Evolutionary conservation across 805 yeast species (phyloP), one percentile per base, ranked within the genome.

Genomic region (Starmera amethionina): DNA sequence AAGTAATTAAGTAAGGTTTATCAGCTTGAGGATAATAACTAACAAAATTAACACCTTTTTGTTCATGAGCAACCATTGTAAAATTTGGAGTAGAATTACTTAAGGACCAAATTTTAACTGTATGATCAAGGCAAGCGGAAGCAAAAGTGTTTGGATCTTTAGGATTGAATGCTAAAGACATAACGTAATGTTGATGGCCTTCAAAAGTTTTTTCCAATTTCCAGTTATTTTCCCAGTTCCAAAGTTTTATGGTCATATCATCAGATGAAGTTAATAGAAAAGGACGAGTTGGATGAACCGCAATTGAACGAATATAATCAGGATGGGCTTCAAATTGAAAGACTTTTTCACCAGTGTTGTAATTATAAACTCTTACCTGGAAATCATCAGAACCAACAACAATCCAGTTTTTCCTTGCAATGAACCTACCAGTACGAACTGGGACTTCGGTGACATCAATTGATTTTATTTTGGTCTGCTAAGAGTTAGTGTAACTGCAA

Each of bases 161-260:
- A 43, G 98, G 97, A 65, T 93, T 93, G 70, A 93, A 86, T 36
- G 93, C 88, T 40, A 93, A 77, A 40, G 87, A 78, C 96, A 93
- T 88, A 40, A 93, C 89, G 61, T 83, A 93, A 63, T 93, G 96
- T 60, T 79, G 86, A 63, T 93, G 98, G 43, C 98, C 97, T 63
- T 86, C 96, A 59, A 84, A 93, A 31, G 81, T 77, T 61, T 86
- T 97, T 60, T 86, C 93, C 49, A 82, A 65, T 51, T 77, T 77
- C 98, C 98, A 93, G 56, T 75, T 77, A 56, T 79, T 77, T 42
- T 93, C 98, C 98, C 98, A 93, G 62, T 93, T 89, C 97, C 97
- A 93, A 58, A 89, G 72, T 64, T 82, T 87, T 58, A 93, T 77
- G 34, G 94, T 76, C 70, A 84, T 77, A 60, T 93, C 98, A 64